Percentiles rank a stretch among this genome's conserved stretches.
phyloP scores from a whole-genome alignment of 306 rosid genomes.

The Prunus kanzakura region DNA sequence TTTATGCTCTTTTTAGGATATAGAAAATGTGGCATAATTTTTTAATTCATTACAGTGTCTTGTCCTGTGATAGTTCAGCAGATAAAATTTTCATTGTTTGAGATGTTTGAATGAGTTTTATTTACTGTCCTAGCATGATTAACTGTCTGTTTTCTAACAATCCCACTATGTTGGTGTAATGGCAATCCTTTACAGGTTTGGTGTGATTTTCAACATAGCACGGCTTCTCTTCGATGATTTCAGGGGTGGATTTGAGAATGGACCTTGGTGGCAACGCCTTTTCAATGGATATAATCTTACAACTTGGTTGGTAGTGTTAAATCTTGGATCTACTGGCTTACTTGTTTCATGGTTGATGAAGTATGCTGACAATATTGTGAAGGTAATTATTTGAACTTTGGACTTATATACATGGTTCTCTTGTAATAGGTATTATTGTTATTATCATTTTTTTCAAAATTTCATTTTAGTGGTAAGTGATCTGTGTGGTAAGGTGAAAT shows the following conservation, averaged over 20 bases:
- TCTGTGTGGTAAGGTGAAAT: background rate
- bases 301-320: conserved; percentile 88
- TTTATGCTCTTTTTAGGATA: background rate
- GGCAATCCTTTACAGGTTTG: conserved; percentile 61
- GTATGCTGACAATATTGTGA: conserved; percentile 94
- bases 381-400: conserved; percentile 40
- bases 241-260: conserved; percentile 83
- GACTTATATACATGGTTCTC: background rate
- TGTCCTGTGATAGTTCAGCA: conserved; percentile 4
- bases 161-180: background rate
- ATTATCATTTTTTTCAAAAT: background rate
- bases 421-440: background rate
- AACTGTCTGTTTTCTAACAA: background rate
- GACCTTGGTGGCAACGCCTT: conserved; percentile 97
- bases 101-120: background rate
- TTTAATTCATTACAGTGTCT: background rate
- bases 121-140: background rate
- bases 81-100: background rate
- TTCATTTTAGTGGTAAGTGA: background rate
- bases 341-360: conserved; percentile 96
- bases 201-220: conserved; percentile 84
- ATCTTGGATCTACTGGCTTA: conserved; percentile 96
- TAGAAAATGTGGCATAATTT: background rate
- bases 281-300: conserved; percentile 76
- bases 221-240: conserved; percentile 79